Base-by-base conservation (phyloP, 176 grass and related monocot species). In the Lolium multiflorum region DNA sequence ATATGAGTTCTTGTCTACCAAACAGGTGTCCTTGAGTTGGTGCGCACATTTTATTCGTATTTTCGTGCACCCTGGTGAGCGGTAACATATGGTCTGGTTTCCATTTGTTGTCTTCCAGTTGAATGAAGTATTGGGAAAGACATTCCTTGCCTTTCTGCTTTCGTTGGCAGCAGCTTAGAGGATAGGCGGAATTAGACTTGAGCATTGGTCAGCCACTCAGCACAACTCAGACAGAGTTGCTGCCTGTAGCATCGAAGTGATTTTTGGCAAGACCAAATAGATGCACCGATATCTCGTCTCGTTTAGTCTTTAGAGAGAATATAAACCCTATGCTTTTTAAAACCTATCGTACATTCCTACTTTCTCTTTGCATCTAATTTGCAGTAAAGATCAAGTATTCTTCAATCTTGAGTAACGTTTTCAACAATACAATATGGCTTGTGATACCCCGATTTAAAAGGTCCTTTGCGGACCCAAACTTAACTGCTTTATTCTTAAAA, bases 371-470 rank as follows among this genome's bases (percentile, higher is more conserved):
- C 55, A 28, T 84, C 43, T 50, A 63, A 49, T 16, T 83, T 74
- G 17, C 48, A 84, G 55, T 62, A 49, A 84, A 54, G 22, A 18
- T 55, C 16, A 20, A 9, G 14, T 69, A 43, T 78, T 66, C 41
- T 20, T 69, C n/a, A 69, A 56, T 39, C 73, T 20, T 85, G 62
- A 78, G 57, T 65, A 69, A 28, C 2, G n/a, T 39, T 63, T 81
- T 24, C 58, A 82, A 86, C 41, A 72, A 28, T 64, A 15, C 71
- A 80, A 71, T 88, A 76, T 80, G 47, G 8, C n/a, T 85, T 55
- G 63, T 26, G 63, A 16, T 37, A 12, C 63, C 13, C 63, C 6
- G 28, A 37, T 64, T 64, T 64, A 64, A 64, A 64, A 64, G 24
- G 24, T 28, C 61, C 14, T 64, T 6, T 24, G 13, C 6, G 26